phyloP scores from a whole-genome alignment of 345 rosid species.

The Anacardium occidentale region DNA sequence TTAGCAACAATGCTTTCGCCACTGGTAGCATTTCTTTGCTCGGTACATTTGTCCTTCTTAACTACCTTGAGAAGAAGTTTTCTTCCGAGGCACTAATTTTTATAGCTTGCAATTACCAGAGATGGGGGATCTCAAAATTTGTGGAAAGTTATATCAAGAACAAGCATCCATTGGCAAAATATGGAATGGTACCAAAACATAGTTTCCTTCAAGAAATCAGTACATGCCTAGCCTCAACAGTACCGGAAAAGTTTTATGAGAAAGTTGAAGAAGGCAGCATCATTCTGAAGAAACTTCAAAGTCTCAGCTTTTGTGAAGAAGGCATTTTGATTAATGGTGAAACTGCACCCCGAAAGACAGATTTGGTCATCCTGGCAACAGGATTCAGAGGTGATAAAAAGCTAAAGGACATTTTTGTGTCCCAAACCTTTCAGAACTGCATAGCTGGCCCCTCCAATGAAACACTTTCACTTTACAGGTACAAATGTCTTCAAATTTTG shows the following conservation, averaged over 20 bases:
- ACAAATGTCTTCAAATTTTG: neutral
- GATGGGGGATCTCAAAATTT: slow-evolving; percentile 38
- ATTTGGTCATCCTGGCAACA: slow-evolving; percentile 39
- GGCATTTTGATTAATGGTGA: slow-evolving; percentile 32
- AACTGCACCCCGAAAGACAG: slow-evolving; percentile 22
- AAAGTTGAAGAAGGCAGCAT: slow-evolving; percentile 46
- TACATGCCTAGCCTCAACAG: slow-evolving; percentile 27
- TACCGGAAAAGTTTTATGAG: slow-evolving; percentile 38
- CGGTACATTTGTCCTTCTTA: neutral
- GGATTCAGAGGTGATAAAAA: slow-evolving; percentile 42
- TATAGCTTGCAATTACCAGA: slow-evolving; percentile 18
- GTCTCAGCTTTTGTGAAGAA: slow-evolving; percentile 27
- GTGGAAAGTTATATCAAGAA: slow-evolving; percentile 35
- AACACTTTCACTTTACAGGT: slow-evolving; percentile 47
- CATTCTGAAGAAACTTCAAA: slow-evolving; percentile 32
- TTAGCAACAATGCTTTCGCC: slow-evolving; percentile 40
- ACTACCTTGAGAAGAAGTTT: neutral
- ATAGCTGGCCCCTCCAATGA: slow-evolving; percentile 26
- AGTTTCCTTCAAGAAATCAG: slow-evolving; percentile 37
- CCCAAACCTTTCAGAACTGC: slow-evolving; percentile 26
- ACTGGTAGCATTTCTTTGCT: slow-evolving; percentile 19
- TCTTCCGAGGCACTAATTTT: neutral
- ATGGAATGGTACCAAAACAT: slow-evolving; percentile 45
- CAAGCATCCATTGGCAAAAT: slow-evolving; percentile 34
- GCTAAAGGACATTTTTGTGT: slow-evolving; percentile 34